Base-by-base conservation (phyloP, 1,284 basidiomycete species). In the Ceratorhiza oryzae-sativae region DNA sequence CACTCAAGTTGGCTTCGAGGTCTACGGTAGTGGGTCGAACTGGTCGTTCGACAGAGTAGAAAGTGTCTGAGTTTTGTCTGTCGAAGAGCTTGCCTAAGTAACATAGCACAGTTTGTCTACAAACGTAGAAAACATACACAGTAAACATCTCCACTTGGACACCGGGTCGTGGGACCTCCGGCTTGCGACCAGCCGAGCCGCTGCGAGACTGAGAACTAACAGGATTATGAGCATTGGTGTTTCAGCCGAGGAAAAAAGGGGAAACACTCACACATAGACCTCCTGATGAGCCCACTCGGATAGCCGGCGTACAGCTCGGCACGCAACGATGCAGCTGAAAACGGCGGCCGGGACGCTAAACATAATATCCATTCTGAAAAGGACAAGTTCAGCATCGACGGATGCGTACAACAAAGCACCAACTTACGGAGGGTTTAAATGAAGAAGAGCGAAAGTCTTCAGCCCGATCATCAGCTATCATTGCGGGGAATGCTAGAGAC, bases 251-350 rank as follows among this genome's bases (percentile, higher is more conserved):
- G 5, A 61, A 39, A 13, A 32, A 27, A 3, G 30, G 48, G 8
- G 3, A 23, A 55, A 55, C 13, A 71, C 72, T 34, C 39, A 74
- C 49, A 74, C 41, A 58, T 72, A 71, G 36, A 72, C 71, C 9
- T 74, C 73, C 36, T 65, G 60, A 27, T 36, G 36, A 45, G 48
- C 53, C 70, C 70, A 74, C 27, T 61, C 67, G 20, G 71, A 74
- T 25, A 74, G 48, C 6, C 73, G 62, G n/a, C 72, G 71, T 36
- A 75, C 74, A 41, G 74, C 74, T 30, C 74, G 72, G 72, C 74
- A 75, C 18, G 74, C 74, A 41, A 75, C 74, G 49, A 73, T 62
- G 36, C 42, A 34, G 41, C 70, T 75, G 48, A 72, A 58, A 9
- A 61, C 51, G 1, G 74, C 74, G 13, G 74, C 74, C 20, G 74